These are phyloP conservation scores for Vaccinium macrocarpon DNA, from an alignment of 148 eudicot genomes.

Conservation along the genomic window DNA sequence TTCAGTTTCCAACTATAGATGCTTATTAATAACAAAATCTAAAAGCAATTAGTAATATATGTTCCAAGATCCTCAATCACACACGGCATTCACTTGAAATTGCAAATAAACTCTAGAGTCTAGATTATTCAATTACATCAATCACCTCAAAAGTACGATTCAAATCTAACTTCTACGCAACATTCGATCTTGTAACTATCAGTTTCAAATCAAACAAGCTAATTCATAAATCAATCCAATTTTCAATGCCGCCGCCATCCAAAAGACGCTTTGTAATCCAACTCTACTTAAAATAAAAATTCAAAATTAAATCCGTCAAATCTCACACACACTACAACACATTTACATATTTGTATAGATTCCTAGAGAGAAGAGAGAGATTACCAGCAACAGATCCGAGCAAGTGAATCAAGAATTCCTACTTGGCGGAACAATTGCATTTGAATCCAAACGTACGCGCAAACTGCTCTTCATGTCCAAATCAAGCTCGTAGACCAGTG, in stretches of 20 bases:
- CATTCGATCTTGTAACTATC: slow-evolving; percentile 1
- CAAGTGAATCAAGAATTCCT: background rate
- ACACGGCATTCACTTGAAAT: background rate
- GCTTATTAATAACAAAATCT: background rate
- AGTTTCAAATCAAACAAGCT: background rate
- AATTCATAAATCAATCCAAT: background rate
- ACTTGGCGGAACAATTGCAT: slow-evolving; percentile 5
- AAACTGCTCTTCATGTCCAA: slow-evolving; percentile 10
- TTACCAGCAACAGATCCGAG: slow-evolving; percentile 12
- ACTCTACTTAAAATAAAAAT: background rate
- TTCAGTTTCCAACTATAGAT: background rate
- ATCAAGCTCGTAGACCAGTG: slow-evolving; percentile 9
- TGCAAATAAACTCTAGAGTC: background rate
- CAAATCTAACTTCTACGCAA: background rate
- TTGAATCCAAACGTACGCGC: background rate
- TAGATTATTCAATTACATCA: background rate
- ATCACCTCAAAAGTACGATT: background rate
- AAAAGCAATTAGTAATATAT: background rate
- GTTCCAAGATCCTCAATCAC: background rate
- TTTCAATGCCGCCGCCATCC: slow-evolving; percentile 1
- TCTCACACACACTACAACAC: background rate
- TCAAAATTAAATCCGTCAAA: background rate
- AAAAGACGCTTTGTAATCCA: background rate
- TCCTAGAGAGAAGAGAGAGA: background rate
- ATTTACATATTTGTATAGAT: background rate